Percentiles rank a stretch among this genome's conserved stretches.
phyloP scores from a whole-genome alignment of 1,139 yeast species.

The Hemisphaericaspora subhashii region DNA sequence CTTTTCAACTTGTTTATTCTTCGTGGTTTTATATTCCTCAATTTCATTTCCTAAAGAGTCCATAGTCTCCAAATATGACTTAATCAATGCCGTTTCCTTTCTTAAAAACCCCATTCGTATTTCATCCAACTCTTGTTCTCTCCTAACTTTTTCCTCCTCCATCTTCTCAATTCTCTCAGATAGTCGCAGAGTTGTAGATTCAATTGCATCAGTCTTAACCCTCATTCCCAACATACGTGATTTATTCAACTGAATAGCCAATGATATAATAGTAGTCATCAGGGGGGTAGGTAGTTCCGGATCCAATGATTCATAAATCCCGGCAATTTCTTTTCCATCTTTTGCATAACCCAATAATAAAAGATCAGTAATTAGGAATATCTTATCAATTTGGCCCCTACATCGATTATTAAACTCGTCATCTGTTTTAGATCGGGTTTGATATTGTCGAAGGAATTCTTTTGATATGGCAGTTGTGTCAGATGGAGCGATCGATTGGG shows the following conservation, averaged over 20 bases:
- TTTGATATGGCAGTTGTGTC: conserved; percentile 1
- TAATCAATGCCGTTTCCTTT: conserved; percentile 13
- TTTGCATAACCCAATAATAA: conserved; percentile 16
- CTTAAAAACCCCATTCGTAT: conserved; percentile 10
- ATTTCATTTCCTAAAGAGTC: conserved; percentile 15
- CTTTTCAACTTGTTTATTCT: conserved; percentile 27
- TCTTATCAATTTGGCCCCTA: conserved; percentile 24
- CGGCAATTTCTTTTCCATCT: conserved; percentile 8
- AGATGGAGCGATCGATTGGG: not conserved
- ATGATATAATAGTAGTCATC: conserved; percentile 29
- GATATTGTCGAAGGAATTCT: conserved; percentile 5
- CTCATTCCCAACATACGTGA: conserved; percentile 32
- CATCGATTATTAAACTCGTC: conserved; percentile 9
- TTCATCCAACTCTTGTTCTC: conserved; percentile 7
- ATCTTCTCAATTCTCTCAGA: conserved; percentile 18
- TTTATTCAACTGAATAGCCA: conserved; percentile 45
- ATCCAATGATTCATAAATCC: conserved; percentile 7
- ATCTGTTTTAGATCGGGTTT: conserved; percentile 8
- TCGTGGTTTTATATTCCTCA: conserved; percentile 20
- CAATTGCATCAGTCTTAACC: conserved; percentile 24
- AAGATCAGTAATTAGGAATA: conserved; percentile 22
- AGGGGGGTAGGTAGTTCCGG: conserved; percentile 26
- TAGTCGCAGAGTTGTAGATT: conserved; percentile 19
- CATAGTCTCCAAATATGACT: conserved; percentile 10
- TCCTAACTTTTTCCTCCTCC: conserved; percentile 12